These are phyloP conservation scores for Trichoderma simmonsii DNA, from an alignment of 2,329 filamentous ascomycete genomes.

Conservation along the genomic window DNA sequence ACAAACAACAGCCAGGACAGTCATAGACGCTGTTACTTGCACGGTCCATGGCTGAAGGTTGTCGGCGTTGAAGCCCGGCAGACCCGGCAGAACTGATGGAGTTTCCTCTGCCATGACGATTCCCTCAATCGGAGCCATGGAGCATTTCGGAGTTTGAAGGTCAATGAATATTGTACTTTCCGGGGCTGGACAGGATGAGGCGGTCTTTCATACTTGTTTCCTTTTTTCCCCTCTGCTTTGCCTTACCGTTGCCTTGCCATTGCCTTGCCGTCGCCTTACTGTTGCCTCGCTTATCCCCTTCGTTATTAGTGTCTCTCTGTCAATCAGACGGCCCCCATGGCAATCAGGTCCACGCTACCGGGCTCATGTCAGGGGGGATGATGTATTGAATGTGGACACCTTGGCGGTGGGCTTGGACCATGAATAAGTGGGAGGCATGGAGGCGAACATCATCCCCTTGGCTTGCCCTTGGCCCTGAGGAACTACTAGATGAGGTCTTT, in stretches of 20 bases:
- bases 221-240: background rate
- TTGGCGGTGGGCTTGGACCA: background rate
- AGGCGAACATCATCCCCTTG: background rate
- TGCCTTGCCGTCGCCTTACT: background rate
- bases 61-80: constrained; percentile 27
- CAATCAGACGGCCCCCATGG: background rate
- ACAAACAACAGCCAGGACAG: constrained; percentile 37
- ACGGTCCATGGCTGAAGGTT: constrained; percentile 43
- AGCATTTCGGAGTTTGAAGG: background rate
- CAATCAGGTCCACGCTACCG: background rate
- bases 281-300: background rate
- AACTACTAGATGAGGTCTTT: background rate
- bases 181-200: background rate
- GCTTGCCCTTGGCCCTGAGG: background rate
- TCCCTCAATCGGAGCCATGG: constrained; percentile 9
- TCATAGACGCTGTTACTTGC: constrained; percentile 38
- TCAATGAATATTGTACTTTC: background rate
- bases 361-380: background rate
- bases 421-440: background rate
- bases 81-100: constrained; percentile 18
- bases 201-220: constrained; percentile 6
- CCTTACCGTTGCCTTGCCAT: background rate
- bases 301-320: background rate
- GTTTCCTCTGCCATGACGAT: background rate
- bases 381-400: background rate